Evolutionary conservation across 495 filamentous ascomycete species (phyloP).

Genomic region (Corynascus novoguineensis): DNA sequence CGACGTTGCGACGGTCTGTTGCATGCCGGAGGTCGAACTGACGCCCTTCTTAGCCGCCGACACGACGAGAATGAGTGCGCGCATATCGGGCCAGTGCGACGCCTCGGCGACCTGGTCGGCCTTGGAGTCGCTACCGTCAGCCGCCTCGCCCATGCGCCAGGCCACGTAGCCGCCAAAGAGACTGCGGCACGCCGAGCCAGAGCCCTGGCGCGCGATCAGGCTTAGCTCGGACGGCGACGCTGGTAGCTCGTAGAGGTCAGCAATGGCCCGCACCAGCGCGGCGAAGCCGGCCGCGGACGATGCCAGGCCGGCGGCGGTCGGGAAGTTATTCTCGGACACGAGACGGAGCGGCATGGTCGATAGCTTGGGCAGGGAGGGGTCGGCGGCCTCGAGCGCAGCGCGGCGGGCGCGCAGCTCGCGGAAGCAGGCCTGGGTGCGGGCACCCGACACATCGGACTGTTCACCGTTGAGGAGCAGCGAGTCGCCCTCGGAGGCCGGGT

Average conservation of each 20-base stretch:
- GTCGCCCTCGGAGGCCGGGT: constrained; percentile 56
- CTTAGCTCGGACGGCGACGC: constrained; percentile 73
- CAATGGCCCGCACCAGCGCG: constrained; percentile 86
- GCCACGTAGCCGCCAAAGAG: constrained; percentile 94
- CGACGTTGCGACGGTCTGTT: constrained; percentile 85
- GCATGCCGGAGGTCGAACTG: constrained; percentile 87
- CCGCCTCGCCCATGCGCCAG: constrained; percentile 69
- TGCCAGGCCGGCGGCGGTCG: constrained; percentile 93
- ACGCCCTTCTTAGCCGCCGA: constrained; percentile 93
- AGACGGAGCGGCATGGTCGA: constrained; percentile 69
- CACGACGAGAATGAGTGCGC: constrained; percentile 82
- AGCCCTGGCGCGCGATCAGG: constrained; percentile 89
- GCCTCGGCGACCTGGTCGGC: constrained; percentile 82
- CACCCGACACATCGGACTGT: constrained; percentile 74
- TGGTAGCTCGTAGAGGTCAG: constrained; percentile 81
- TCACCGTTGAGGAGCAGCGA: constrained; percentile 78
- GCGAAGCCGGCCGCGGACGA: constrained; percentile 92
- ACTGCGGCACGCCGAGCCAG: constrained; percentile 84
- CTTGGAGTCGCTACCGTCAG: constrained; percentile 74
- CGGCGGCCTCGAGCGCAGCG: constrained; percentile 60
- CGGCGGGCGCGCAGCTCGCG: constrained; percentile 75
- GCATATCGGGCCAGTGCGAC: constrained; percentile 91
- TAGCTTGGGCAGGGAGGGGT: constrained; percentile 71
- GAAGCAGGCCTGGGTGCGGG: constrained; percentile 87
- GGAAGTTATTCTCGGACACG: constrained; percentile 96